Evolutionary conservation across 768 basidiomycete genomes (phyloP), one percentile per base, ranked within the genome.

Genomic region (Lanmaoa pseudosensibilis): DNA sequence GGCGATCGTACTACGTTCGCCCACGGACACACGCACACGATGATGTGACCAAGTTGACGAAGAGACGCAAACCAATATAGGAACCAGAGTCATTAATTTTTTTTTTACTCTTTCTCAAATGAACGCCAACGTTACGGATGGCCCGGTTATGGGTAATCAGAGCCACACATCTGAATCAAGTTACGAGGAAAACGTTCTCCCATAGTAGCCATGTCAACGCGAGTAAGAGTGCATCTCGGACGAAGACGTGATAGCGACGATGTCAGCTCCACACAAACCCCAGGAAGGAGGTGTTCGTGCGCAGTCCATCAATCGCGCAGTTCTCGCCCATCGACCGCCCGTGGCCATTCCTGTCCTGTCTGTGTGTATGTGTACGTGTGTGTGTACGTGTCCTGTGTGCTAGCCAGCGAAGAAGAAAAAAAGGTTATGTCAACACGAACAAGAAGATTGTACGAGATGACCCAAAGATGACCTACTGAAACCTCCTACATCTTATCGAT

Each of bases 401-500:
- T 18, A 39, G 19, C 37, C 10, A 7, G 37, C 36, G 37, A 32
- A 12, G 21, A 15, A 11, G 15, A 10, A 25, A 34, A 52, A 38
- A 46, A 59, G 50, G 36, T 33, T 43, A 46, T 47, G 45, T 50
- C 49, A n/a, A 10, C 27, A 32, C 18, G 44, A 46, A 43, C 37
- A 13, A 41, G 39, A 43, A 38, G 34, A 41, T 43, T 25, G 52
- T 44, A 38, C 48, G 50, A 6, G 18, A 54, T 18, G 53, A 25
- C 27, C 27, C 27, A 30, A 30, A 30, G 27, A 30, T 30, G 27
- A 30, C 27, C 33, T 32, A 37, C n/a, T 30, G 55, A 56, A 30
- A 56, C 54, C 60, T 47, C 63, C 50, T 55, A 62, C 56, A 60
- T 64, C 63, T 63, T 63, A 63, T 63, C 61, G 62, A 55, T 55